Evolutionary conservation across 1,284 basidiomycete species (phyloP).

Genomic region (Pseudozyma pruni): DNA sequence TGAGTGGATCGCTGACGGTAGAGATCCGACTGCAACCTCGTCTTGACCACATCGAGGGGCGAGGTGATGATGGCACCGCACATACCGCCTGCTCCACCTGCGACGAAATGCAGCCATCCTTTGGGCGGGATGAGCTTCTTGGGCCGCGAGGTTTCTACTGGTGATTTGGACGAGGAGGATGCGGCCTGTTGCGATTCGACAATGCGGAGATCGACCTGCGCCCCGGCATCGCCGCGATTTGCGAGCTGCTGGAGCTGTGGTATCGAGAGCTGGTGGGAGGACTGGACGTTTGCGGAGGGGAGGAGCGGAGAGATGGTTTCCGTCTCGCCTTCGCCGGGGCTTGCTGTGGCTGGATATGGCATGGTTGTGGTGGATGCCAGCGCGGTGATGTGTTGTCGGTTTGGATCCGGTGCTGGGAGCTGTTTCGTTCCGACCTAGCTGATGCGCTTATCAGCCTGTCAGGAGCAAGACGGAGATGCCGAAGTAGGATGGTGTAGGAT

Average conservation of each 20-base stretch:
- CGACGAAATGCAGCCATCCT: conserved; percentile 69
- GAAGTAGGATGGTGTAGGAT: background rate
- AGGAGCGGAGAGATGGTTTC: conserved; percentile 39
- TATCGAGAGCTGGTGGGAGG: conserved; percentile 9
- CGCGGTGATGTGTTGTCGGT: too few species aligned
- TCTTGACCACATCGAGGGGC: conserved; percentile 98
- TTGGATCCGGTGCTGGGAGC: background rate
- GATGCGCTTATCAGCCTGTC: too few species aligned
- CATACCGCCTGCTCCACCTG: conserved; percentile 85
- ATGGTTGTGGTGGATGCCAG: conserved; percentile 15
- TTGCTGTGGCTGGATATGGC: conserved; percentile 48
- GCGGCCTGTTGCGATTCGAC: conserved; percentile 20
- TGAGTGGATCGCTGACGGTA: conserved; percentile 73
- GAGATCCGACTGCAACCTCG: conserved; percentile 89
- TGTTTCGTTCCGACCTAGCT: background rate
- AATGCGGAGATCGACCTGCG: conserved; percentile 35
- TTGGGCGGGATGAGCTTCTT: conserved; percentile 55
- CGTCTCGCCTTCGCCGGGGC: conserved; percentile 51
- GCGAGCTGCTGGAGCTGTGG: conserved; percentile 24
- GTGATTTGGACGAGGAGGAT: conserved; percentile 18
- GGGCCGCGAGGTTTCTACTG: background rate
- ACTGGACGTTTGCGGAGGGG: conserved; percentile 27
- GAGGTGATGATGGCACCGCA: conserved; percentile 95
- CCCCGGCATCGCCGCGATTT: conserved; percentile 30
- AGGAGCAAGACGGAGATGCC: too few species aligned